phyloP scores from a whole-genome alignment of 208 protist genomes.

The Leishmania lainsoni region DNA sequence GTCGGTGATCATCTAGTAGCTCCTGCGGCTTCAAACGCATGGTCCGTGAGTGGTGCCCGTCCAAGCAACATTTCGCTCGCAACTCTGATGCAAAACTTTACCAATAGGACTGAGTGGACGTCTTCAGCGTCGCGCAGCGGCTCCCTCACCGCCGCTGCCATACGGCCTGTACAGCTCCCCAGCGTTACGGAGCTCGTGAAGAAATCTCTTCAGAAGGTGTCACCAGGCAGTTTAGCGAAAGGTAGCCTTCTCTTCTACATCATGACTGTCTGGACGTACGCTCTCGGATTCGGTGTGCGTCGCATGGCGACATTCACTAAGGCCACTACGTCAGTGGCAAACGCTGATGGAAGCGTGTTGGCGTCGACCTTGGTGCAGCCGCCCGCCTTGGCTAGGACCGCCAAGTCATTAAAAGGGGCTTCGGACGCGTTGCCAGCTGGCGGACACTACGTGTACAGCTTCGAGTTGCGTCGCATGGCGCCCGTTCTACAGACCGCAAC shows the following conservation, averaged over 20 bases:
- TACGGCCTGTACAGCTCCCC: slow-evolving; percentile 14
- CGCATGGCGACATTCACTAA: slow-evolving; percentile 20
- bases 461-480: slow-evolving; percentile 89
- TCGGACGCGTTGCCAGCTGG: not conserved
- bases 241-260: slow-evolving; percentile 26
- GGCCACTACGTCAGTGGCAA: slow-evolving; percentile 4
- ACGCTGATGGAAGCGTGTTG: slow-evolving; percentile 11
- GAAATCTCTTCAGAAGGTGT: slow-evolving; percentile 18
- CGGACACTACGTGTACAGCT: slow-evolving; percentile 70
- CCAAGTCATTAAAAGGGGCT: not conserved
- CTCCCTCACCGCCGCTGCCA: not conserved
- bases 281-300: slow-evolving; percentile 27
- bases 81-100: slow-evolving; percentile 5
- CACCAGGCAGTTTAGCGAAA: slow-evolving; percentile 13
- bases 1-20: slow-evolving; percentile 55
- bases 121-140: not conserved
- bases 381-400: not conserved
- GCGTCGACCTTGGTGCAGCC: slow-evolving; percentile 5
- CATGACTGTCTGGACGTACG: slow-evolving; percentile 23
- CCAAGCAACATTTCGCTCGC: slow-evolving; percentile 18
- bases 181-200: slow-evolving; percentile 31
- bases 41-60: slow-evolving; percentile 49
- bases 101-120: not conserved
- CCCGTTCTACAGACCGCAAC: slow-evolving; percentile 40
- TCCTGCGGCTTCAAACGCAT: slow-evolving; percentile 34